Conservation (phyloP, 257 asterid species). For the Solanum corneliomulleri region DNA sequence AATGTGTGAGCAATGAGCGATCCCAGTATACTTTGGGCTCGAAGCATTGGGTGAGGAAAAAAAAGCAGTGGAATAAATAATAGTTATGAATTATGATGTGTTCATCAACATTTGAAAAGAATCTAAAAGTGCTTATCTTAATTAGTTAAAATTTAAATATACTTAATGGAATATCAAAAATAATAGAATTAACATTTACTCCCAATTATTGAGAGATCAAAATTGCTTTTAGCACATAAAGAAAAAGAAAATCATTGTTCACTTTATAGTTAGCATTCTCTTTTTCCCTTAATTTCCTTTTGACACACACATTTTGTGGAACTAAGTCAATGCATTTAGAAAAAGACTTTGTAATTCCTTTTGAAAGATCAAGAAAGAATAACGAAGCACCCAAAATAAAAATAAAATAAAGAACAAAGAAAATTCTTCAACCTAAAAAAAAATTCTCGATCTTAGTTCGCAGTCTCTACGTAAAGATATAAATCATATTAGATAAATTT, state of each 20-base stretch:
- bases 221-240: neutral
- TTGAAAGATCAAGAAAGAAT: neutral
- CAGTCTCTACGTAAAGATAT: too few species aligned
- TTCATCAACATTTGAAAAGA: neutral
- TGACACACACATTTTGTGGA: neutral
- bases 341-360: neutral
- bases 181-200: neutral
- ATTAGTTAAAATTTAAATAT: neutral
- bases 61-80: too few species aligned
- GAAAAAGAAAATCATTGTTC: neutral
- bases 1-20: too few species aligned
- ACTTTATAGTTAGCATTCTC: neutral
- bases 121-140: neutral
- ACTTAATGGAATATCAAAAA: neutral
- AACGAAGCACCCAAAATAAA: neutral
- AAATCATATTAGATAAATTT: too few species aligned
- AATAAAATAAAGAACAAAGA: neutral
- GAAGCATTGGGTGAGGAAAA: too few species aligned
- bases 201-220: neutral
- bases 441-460: fast-evolving
- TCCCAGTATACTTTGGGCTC: too few species aligned
- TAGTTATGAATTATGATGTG: neutral
- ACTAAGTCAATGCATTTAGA: neutral
- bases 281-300: neutral
- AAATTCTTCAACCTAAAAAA: neutral